phyloP scores from a whole-genome alignment of 495 filamentous ascomycete genomes.

The Aspergillus asperescens region DNA sequence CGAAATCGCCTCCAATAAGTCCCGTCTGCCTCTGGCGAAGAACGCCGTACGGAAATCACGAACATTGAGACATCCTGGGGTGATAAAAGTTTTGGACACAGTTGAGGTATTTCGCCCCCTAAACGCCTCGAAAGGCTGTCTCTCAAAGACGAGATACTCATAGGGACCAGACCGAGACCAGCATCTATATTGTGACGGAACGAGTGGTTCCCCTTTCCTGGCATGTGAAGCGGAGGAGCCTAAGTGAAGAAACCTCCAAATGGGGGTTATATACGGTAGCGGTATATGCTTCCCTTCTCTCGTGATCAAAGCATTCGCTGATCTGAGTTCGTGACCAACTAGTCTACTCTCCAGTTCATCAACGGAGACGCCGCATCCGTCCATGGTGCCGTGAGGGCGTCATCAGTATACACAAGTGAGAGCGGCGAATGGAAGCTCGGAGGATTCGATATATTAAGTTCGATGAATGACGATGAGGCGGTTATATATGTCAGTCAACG shows the following conservation, averaged over 20 bases:
- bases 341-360: conserved; percentile 92
- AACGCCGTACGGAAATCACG: conserved; percentile 90
- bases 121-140: background rate
- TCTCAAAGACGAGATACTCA: background rate
- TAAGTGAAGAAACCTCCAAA: conserved; percentile 86
- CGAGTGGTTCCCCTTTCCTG: conserved; percentile 77
- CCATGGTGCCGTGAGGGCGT: conserved; percentile 77
- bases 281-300: conserved; percentile 36
- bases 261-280: conserved; percentile 89
- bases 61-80: conserved; percentile 88
- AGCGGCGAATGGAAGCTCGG: conserved; percentile 97
- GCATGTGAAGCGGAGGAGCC: conserved; percentile 75
- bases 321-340: conserved; percentile 2
- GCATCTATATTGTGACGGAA: conserved; percentile 94
- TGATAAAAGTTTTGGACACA: conserved; percentile 87
- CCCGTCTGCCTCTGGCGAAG: conserved; percentile 75
- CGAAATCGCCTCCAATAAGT: conserved; percentile 73
- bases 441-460: conserved; percentile 89
- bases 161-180: conserved; percentile 68
- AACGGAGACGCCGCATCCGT: conserved; percentile 89
- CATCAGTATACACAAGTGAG: conserved; percentile 85
- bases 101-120: conserved; percentile 62
- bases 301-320: background rate
- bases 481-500: conserved; percentile 72
- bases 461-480: conserved; percentile 89